Conservation (phyloP, 1,139 yeast genomes). For the Yamadazyma mexicana region DNA sequence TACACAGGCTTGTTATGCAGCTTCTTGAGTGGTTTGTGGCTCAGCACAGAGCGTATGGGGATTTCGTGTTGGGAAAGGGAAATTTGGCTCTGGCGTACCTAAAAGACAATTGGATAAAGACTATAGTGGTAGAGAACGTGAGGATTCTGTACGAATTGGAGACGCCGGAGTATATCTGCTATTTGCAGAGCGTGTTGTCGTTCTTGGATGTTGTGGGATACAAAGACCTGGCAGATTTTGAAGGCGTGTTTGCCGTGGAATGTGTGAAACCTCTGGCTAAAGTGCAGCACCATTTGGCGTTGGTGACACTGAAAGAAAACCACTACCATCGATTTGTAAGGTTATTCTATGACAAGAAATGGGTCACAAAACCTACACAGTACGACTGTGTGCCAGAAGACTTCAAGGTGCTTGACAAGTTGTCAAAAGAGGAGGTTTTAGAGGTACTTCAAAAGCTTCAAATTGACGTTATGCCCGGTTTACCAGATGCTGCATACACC, state of each 20-base stretch:
- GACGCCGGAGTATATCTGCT: constrained; percentile 8
- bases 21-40: constrained; percentile 4
- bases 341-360: constrained; percentile 1
- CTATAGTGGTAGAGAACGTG: constrained; percentile 6
- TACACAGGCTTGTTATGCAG: constrained; percentile 10
- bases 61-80: constrained; percentile 2
- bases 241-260: constrained; percentile 1
- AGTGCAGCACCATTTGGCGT: constrained; percentile 5
- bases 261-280: constrained; percentile 7
- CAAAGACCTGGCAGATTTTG: neutral
- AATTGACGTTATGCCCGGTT: neutral
- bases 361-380: constrained; percentile 5
- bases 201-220: neutral
- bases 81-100: constrained; percentile 10
- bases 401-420: constrained; percentile 5
- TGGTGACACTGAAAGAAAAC: neutral
- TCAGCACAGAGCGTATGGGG: neutral
- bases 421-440: constrained; percentile 2
- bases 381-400: constrained; percentile 7
- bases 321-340: constrained; percentile 4
- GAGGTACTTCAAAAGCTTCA: constrained; percentile 1
- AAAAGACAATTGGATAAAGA: constrained; percentile 10
- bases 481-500: constrained; percentile 1
- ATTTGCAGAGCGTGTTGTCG: constrained; percentile 8
- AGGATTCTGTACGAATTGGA: constrained; percentile 10